Evolutionary conservation across 805 yeast species (phyloP).

Genomic region (Candida cerambycidarum): DNA sequence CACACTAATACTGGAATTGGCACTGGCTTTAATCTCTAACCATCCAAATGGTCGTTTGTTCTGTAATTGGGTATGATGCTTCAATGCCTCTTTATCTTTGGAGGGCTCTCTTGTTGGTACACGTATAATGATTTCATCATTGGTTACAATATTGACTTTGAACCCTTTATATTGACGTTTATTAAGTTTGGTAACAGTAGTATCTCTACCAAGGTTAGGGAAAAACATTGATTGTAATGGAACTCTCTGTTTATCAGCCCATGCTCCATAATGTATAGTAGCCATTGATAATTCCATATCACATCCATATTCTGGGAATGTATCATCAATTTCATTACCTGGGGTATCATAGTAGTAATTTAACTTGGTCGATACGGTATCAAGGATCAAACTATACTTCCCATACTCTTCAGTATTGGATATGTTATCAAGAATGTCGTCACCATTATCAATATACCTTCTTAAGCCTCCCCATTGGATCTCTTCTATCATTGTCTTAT

Average conservation of each 20-base stretch:
- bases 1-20: conserved; percentile 49
- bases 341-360: conserved; percentile 71
- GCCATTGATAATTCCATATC: conserved; percentile 60
- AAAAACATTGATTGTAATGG: conserved; percentile 63
- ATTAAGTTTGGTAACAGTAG: conserved; percentile 26
- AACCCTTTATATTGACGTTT: conserved; percentile 57
- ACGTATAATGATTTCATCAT: conserved; percentile 67
- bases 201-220: conserved; percentile 65
- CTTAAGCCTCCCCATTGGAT: conserved; percentile 72
- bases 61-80: conserved; percentile 12
- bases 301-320: conserved; percentile 47
- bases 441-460: conserved; percentile 53
- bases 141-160: conserved; percentile 51
- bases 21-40: conserved; percentile 69
- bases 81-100: conserved; percentile 53
- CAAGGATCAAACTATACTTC: conserved; percentile 66
- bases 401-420: conserved; percentile 69
- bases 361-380: conserved; percentile 54
- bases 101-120: conserved; percentile 84
- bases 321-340: conserved; percentile 38
- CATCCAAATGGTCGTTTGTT: conserved; percentile 78
- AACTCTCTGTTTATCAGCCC: conserved; percentile 86
- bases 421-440: conserved; percentile 32
- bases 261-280: conserved; percentile 85
- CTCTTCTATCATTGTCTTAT: conserved; percentile 1